A percentile compares a stretch with the other conserved stretches of the same genome.
Conservation (phyloP, 495 filamentous ascomycete species). For the Saxophila tyrrhenica region DNA sequence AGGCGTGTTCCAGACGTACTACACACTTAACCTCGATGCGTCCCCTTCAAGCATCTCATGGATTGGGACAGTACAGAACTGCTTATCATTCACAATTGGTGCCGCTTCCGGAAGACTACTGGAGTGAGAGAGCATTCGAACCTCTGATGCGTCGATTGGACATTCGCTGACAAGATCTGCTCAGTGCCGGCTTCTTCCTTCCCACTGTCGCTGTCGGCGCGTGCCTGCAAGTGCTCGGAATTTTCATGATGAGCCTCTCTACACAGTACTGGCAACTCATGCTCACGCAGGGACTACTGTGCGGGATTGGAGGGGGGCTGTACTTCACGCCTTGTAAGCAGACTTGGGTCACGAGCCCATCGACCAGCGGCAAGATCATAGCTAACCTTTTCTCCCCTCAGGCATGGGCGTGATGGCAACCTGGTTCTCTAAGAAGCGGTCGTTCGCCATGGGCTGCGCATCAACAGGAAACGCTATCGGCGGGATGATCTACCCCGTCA, state of each 20-base stretch:
- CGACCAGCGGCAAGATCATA: no score
- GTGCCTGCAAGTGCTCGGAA: constrained; percentile 50
- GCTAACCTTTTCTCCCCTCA: no score
- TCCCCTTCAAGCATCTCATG: constrained; percentile 42
- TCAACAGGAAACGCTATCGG: constrained; percentile 65
- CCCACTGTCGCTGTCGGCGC: constrained; percentile 42
- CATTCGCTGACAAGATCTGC: no score
- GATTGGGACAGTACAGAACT: constrained; percentile 47
- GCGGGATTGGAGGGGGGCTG: constrained; percentile 63
- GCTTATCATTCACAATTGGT: constrained; percentile 42
- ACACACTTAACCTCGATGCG: constrained; percentile 37
- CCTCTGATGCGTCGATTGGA: no score
- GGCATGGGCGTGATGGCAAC: constrained; percentile 56
- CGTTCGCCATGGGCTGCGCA: constrained; percentile 56
- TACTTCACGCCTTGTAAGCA: constrained; percentile 67
- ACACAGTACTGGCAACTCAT: constrained; percentile 69
- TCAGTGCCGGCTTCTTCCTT: constrained; percentile 24
- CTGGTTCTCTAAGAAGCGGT: constrained; percentile 59
- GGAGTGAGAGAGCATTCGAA: no score
- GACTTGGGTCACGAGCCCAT: no score
- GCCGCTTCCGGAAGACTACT: constrained; percentile 24
- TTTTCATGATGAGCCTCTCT: constrained; percentile 62
- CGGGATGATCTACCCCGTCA: constrained; percentile 66
- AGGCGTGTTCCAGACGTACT: constrained; percentile 74
- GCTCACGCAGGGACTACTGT: constrained; percentile 66